phyloP scores from a whole-genome alignment of 768 basidiomycete species.

The Amanita phalloides region DNA sequence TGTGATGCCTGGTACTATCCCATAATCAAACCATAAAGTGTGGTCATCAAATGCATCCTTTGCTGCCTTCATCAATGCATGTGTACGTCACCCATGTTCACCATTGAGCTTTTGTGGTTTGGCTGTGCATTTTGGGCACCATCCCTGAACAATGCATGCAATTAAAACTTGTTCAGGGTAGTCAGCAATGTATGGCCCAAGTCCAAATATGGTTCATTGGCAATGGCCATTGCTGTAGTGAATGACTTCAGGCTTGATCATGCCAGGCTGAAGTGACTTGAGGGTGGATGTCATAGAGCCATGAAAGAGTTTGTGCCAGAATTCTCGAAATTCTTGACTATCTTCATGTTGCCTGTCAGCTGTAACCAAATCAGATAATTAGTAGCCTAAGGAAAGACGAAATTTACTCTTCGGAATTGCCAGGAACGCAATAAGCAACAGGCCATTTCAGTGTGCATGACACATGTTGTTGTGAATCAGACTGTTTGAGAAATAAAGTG shows the following conservation, averaged over 20 bases:
- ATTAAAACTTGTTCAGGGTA: not conserved
- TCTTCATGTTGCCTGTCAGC: too few relatives aligned
- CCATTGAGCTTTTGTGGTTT: not conserved
- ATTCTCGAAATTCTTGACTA: too few relatives aligned
- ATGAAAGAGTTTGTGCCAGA: too few relatives aligned
- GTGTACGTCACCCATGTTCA: not conserved
- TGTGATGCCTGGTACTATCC: not conserved
- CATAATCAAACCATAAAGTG: not conserved
- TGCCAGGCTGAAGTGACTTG: not conserved
- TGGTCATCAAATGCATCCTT: not conserved
- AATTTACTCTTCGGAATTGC: too few relatives aligned
- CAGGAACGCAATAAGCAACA: too few relatives aligned
- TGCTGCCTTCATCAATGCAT: not conserved
- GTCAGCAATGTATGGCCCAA: not conserved
- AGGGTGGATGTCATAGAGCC: too few relatives aligned
- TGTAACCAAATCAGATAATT: too few relatives aligned
- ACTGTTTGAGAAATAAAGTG: too few relatives aligned
- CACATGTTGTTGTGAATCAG: too few relatives aligned
- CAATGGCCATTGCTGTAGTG: not conserved
- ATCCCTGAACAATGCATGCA: too few relatives aligned
- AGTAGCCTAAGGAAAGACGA: too few relatives aligned
- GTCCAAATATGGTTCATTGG: not conserved
- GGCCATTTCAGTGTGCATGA: too few relatives aligned
- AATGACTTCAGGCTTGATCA: not conserved
- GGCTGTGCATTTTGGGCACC: not conserved